Evolutionary conservation across 2,329 filamentous ascomycete species (phyloP), one percentile per base, ranked within the genome.

Genomic region (Alternaria sp.): DNA sequence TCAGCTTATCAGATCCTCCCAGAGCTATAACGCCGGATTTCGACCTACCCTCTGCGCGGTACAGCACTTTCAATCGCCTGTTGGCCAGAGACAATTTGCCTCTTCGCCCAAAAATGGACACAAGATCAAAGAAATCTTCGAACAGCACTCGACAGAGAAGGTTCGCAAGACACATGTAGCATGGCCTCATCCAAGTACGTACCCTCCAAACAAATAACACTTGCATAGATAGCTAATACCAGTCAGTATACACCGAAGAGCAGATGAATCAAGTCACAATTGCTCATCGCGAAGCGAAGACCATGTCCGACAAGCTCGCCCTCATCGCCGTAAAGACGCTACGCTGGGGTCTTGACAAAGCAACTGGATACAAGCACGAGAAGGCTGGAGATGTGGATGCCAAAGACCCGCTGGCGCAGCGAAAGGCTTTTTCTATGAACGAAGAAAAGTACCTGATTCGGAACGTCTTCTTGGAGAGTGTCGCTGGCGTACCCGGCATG

Each of bases 401-500:
- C 17, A 77, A 78, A 55, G 74, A 80, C 58, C 76, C 78, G 29
- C 75, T 72, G 58, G 85, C 86, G 7, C 88, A 85, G 0, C 85
- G 56, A 72, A 85, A 82, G 80, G 88, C 75, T 71, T 96, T 86
- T 70, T 76, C 77, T 33, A 91, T 91, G 83, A 95, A 87, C 0
- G 93, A 96, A 75, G 82, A 88, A 5, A 95, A 98, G 80, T 99
- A 95, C 89, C 83, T 97, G 69, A 86, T 91, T 48, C 86, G 94
- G 6, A 94, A 97, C 73, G 86, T 99, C 67, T 99, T 99, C 78
- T 85, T 99, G 33, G 95, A 99, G 78, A 93, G 90, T 48, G 92
- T 99, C 37, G 95, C 95, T 11, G 95, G 93, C 33, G 95, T 98
- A 0, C 95, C 95, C 0, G 95, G 95, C 7, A 98, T 98, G 92